These are phyloP conservation scores for Pachysandra terminalis DNA, from an alignment of 164 flowering plant genomes.

Conservation along the genomic window DNA sequence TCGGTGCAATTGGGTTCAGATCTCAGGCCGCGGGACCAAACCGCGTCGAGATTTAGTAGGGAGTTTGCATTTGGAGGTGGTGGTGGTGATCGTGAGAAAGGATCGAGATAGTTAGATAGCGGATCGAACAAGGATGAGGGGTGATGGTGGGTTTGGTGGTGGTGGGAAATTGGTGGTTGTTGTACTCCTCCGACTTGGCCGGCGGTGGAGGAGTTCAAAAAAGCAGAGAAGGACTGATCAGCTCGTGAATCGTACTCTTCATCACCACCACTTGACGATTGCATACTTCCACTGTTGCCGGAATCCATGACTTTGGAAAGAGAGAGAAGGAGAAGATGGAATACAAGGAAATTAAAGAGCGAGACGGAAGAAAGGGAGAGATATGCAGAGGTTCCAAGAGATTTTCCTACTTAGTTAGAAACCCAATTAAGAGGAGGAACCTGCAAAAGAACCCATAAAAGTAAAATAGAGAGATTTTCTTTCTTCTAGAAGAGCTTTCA, in stretches of 20 bases:
- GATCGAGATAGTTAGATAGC: slow-evolving; percentile 26
- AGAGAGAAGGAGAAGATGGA: slow-evolving; percentile 3
- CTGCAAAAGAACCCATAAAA: slow-evolving; percentile 11
- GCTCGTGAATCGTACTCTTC: slow-evolving; percentile 52
- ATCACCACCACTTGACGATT: slow-evolving; percentile 63
- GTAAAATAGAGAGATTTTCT: slow-evolving; percentile 16
- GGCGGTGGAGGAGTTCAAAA: slow-evolving; percentile 23
- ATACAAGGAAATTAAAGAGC: too few species aligned
- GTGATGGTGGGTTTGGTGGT: slow-evolving; percentile 8
- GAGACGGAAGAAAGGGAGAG: too few species aligned
- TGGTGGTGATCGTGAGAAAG: slow-evolving; percentile 19
- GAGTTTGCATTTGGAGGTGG: slow-evolving; percentile 20
- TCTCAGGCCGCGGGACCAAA: slow-evolving; percentile 38
- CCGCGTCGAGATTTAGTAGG: slow-evolving; percentile 40
- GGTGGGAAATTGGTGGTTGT: slow-evolving; percentile 12
- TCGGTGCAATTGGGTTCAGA: slow-evolving; percentile 34
- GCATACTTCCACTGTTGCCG: slow-evolving; percentile 56
- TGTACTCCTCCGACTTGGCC: slow-evolving; percentile 12
- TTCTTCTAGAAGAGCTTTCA: slow-evolving; percentile 26
- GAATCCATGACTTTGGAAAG: slow-evolving; percentile 46
- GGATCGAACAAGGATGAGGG: slow-evolving; percentile 33
- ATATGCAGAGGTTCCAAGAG: slow-evolving; percentile 5
- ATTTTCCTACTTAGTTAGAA: slow-evolving; percentile 13
- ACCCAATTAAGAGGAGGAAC: slow-evolving; percentile 18
- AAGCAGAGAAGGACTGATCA: slow-evolving; percentile 34